Evolutionary conservation across 2,329 filamentous ascomycete genomes (phyloP).

Genomic region (Calonectria henricotiae): DNA sequence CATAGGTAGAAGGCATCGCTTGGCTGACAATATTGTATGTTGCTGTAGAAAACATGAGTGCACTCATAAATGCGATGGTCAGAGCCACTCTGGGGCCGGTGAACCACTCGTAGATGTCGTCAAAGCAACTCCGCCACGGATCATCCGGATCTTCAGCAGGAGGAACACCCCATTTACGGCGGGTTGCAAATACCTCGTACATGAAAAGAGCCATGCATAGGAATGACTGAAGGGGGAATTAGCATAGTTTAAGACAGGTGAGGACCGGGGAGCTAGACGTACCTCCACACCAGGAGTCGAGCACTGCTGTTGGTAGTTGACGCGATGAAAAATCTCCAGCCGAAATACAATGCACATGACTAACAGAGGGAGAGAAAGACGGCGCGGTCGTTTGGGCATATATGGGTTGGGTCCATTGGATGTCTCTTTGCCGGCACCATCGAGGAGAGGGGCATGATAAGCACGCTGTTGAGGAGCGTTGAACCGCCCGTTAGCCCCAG

Average conservation of each 20-base stretch:
- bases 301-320: slow-evolving; percentile 68
- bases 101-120: slow-evolving; percentile 67
- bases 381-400: slow-evolving; percentile 65
- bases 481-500: slow-evolving; percentile 66
- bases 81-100: slow-evolving; percentile 59
- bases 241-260: slow-evolving; percentile 29
- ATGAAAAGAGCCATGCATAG: slow-evolving; percentile 63
- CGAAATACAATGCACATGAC: slow-evolving; percentile 65
- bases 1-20: slow-evolving; percentile 65
- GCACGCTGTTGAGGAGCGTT: slow-evolving; percentile 49
- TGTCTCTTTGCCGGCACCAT: slow-evolving; percentile 48
- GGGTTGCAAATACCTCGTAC: slow-evolving; percentile 63
- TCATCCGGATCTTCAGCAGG: slow-evolving; percentile 62
- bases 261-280: slow-evolving; percentile 17
- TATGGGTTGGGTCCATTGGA: slow-evolving; percentile 57
- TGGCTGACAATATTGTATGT: slow-evolving; percentile 61
- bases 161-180: slow-evolving; percentile 53
- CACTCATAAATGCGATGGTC: slow-evolving; percentile 58
- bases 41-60: slow-evolving; percentile 62
- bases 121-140: slow-evolving; percentile 65
- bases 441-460: slow-evolving; percentile 45
- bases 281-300: slow-evolving; percentile 67
- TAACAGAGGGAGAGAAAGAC: slow-evolving; percentile 64
- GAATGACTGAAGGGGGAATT: slow-evolving; percentile 60
- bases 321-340: slow-evolving; percentile 65